Evolutionary conservation across 805 yeast genomes (phyloP).

Genomic region (Ogataea chonburiensis): DNA sequence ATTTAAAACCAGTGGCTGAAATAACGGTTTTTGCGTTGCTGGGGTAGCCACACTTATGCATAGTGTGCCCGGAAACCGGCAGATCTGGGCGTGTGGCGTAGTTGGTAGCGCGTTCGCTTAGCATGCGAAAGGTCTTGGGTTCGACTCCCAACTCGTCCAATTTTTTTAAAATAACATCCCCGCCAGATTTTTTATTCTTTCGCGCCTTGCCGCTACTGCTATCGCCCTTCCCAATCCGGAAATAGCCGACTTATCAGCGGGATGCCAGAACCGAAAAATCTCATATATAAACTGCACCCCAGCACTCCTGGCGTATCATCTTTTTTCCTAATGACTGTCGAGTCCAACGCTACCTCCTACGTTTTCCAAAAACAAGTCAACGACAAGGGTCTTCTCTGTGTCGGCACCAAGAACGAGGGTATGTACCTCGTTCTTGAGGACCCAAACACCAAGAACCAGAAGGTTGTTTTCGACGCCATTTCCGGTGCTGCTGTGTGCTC

Average conservation of each 20-base stretch:
- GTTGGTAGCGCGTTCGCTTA: constrained; percentile 80
- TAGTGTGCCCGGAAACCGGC: no score
- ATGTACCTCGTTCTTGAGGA: constrained; percentile 41
- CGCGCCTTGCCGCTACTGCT: neutral
- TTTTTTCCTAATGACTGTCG: constrained; percentile 26
- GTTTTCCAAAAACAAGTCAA: constrained; percentile 44
- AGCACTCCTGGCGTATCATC: neutral
- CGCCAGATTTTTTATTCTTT: neutral
- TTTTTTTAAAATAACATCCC: constrained; percentile 4
- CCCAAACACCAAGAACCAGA: constrained; percentile 38
- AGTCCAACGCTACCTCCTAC: constrained; percentile 31
- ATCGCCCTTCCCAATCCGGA: constrained; percentile 13
- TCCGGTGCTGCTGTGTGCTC: constrained; percentile 53
- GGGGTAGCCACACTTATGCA: no score
- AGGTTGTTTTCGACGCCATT: constrained; percentile 38
- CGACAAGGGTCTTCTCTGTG: constrained; percentile 39
- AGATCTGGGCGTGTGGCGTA: constrained; percentile 81
- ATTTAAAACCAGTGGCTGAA: no score
- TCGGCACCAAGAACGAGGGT: constrained; percentile 46
- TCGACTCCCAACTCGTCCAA: constrained; percentile 74
- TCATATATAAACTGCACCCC: constrained; percentile 1
- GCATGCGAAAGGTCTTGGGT: constrained; percentile 80
- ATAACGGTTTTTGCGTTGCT: no score
- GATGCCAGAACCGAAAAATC: constrained; percentile 7
- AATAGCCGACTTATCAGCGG: constrained; percentile 14